Base-by-base conservation (phyloP, 75 land plant species). In the Gnetum montanum region DNA sequence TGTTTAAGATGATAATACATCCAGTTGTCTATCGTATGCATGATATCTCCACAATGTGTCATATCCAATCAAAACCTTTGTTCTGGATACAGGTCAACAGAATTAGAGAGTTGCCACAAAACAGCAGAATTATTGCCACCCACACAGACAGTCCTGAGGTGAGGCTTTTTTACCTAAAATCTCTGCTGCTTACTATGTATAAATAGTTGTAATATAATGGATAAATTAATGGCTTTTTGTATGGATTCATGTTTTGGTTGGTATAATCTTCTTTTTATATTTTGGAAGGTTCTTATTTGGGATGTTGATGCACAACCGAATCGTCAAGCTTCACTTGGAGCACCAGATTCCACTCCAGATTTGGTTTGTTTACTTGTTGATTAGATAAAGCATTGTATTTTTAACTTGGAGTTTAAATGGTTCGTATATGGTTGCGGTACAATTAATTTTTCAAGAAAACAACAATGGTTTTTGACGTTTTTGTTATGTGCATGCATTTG, bases 91-190 rank as follows among this genome's bases (percentile, higher is more conserved):
- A 95, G 99, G 99, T 95, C 5, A 95, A 95, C 66, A 74, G 99
- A 67, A 95, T 95, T 51, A 65, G 99, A 76, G 99, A 95, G 36
- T 71, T 95, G 25, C 99, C 99, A 11, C 99, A 95, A 58, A 82
- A 85, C 52, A 78, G 82, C 44, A 74, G 76, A 54, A 90, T 95
- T 23, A 88, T 95, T 10, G 99, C 97, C 20, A 90, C 99, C 6
- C 99, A 95, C 48, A 90, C 99, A 35, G 96, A 95, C 67, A 69
- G 84, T 62, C 91, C 99, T 34, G 96, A 95, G 70, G 99, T 90
- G 64, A 48, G 62, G 6, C 5, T 53, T 11, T 49, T 47, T 16
- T n/a, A n/a, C n/a, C n/a, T n/a, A n/a, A n/a, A n/a, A n/a, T n/a
- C n/a, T n/a, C n/a, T 2, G 11, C 65, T 27, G 31, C 48, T 15